phyloP scores from a whole-genome alignment of 257 asterid genomes.

The Mitragyna speciosa region DNA sequence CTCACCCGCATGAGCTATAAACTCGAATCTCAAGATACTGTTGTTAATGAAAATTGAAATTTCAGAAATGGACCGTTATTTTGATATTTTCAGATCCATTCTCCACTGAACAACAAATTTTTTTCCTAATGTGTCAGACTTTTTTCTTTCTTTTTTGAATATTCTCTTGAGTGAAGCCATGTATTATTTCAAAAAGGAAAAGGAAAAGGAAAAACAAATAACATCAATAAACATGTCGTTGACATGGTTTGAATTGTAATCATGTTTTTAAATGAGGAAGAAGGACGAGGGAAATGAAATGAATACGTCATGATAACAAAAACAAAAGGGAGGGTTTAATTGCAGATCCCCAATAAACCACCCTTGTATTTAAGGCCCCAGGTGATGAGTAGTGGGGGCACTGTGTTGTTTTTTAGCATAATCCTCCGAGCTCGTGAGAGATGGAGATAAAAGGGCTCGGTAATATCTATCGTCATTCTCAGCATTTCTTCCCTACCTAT shows the following conservation, averaged over 20 bases:
- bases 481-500: conserved; percentile 12
- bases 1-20: no score
- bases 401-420: neutral
- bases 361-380: conserved; percentile 27
- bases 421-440: neutral
- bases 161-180: neutral
- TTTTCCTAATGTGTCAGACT: no score
- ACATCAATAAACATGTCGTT: neutral
- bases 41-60: no score
- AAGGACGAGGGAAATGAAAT: neutral
- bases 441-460: conserved; percentile 18
- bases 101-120: no score
- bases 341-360: conserved; percentile 51
- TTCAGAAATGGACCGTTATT: no score
- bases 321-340: conserved; percentile 3
- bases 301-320: conserved; percentile 15
- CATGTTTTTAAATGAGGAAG: conserved; percentile 11
- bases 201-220: neutral
- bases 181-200: neutral
- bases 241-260: conserved; percentile 17
- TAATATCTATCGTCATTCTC: conserved; percentile 38
- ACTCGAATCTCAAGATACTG: no score
- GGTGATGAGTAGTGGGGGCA: neutral
- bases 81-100: no score
- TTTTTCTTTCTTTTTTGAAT: no score